Evolutionary conservation across 208 protist genomes (phyloP).

Genomic region (Wallacemonas sp.): DNA sequence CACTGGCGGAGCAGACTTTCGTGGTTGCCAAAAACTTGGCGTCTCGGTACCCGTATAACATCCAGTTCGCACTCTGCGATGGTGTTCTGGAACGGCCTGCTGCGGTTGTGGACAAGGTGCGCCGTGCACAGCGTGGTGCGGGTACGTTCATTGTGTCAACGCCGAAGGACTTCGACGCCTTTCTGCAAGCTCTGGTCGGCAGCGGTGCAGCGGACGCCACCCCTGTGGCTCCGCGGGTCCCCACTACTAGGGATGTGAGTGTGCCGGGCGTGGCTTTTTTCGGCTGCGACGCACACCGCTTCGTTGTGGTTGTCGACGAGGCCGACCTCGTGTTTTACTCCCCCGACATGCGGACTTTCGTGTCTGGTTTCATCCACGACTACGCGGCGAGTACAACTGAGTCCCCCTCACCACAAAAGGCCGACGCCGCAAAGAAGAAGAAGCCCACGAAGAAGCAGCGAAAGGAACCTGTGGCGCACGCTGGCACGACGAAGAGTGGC

Average conservation of each 20-base stretch:
- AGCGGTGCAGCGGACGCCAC: too few species aligned
- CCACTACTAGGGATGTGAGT: not conserved
- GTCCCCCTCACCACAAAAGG: conserved; percentile 13
- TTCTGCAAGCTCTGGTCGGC: conserved; percentile 65
- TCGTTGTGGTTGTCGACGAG: conserved; percentile 86
- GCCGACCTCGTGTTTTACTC: conserved; percentile 84
- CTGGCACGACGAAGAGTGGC: too few species aligned
- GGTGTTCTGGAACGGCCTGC: conserved; percentile 48
- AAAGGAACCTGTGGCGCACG: too few species aligned
- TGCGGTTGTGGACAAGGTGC: conserved; percentile 43
- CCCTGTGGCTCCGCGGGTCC: not conserved
- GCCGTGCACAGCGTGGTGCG: conserved; percentile 49
- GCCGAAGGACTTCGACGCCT: conserved; percentile 61
- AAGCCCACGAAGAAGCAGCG: conserved; percentile 4
- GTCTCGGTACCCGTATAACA: conserved; percentile 65
- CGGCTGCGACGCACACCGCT: conserved; percentile 31
- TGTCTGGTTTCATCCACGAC: conserved; percentile 38
- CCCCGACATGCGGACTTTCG: conserved; percentile 49
- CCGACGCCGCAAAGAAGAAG: conserved; percentile 1
- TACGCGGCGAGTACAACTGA: too few species aligned
- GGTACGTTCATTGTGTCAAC: conserved; percentile 83
- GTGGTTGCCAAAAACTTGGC: conserved; percentile 72
- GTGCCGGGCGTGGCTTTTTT: conserved; percentile 11
- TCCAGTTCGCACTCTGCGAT: conserved; percentile 82
- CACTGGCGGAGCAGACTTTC: conserved; percentile 87